Percentiles rank a stretch among this genome's conserved stretches.
These are phyloP conservation scores for Trichoderma gracile DNA, from an alignment of 2,329 filamentous ascomycete genomes.

Conservation along the genomic window DNA sequence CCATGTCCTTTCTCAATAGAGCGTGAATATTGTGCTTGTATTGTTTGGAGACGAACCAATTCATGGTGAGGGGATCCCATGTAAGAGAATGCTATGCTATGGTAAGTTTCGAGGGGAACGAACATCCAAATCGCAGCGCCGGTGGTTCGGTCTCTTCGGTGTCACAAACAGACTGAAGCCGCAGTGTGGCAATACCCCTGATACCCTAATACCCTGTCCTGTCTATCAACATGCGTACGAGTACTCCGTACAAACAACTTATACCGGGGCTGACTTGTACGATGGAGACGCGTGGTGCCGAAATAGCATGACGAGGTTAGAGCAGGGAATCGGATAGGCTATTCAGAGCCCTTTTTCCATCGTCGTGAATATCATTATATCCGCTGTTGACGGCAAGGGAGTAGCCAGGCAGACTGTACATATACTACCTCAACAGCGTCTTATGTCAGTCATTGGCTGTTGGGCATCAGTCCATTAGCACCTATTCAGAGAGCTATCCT, in stretches of 20 bases:
- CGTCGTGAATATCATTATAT: not conserved
- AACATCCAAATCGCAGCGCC: not conserved
- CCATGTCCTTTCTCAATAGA: not conserved
- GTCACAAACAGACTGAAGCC: not conserved
- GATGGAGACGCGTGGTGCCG: not conserved
- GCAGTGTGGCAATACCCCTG: not conserved
- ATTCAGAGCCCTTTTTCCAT: not conserved
- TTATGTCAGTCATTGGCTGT: not conserved
- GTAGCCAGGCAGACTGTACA: no score
- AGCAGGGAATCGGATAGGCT: slow-evolving; percentile 6
- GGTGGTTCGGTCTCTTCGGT: not conserved
- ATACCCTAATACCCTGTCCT: not conserved
- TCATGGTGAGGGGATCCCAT: not conserved
- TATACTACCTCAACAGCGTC: no score
- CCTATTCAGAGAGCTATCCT: not conserved
- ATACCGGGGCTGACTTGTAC: not conserved
- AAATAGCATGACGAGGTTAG: not conserved
- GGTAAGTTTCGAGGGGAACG: not conserved
- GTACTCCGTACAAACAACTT: no score
- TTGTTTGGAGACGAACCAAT: no score
- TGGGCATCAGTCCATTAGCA: not conserved
- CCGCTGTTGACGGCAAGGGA: no score
- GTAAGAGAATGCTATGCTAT: not conserved
- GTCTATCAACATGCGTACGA: no score
- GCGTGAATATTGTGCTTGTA: not conserved